Conservation (phyloP, 2,329 filamentous ascomycete genomes). For the Polytolypa hystricis region DNA sequence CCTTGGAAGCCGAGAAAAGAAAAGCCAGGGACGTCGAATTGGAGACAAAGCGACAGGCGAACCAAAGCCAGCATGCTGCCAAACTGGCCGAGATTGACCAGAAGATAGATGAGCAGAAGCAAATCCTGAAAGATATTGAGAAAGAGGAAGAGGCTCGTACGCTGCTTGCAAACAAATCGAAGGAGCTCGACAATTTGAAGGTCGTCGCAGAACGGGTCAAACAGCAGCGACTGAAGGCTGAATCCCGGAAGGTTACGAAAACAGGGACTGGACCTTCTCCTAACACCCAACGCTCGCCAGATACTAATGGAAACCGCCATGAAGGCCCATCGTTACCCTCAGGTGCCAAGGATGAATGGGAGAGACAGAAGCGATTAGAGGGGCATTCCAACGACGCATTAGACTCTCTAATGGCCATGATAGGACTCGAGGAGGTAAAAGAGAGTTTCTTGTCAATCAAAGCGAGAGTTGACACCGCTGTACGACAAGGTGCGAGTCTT, state of each 20-base stretch:
- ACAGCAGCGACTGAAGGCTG: too few species aligned
- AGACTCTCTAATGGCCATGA: constrained; percentile 57
- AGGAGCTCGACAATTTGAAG: too few species aligned
- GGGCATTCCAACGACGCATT: constrained; percentile 42
- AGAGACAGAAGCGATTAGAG: constrained; percentile 45
- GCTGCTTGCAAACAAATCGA: too few species aligned
- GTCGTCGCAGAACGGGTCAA: too few species aligned
- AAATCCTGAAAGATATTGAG: too few species aligned
- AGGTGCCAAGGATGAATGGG: constrained; percentile 51
- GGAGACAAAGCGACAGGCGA: constrained; percentile 40
- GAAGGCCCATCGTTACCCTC: too few species aligned
- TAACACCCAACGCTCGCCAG: too few species aligned
- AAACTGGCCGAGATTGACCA: background rate
- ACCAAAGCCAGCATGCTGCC: constrained; percentile 35
- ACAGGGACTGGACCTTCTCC: too few species aligned
- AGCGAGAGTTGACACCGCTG: constrained; percentile 46
- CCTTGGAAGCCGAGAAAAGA: constrained; percentile 31
- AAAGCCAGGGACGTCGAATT: constrained; percentile 13
- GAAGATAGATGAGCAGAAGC: too few species aligned
- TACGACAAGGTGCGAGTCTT: constrained; percentile 48
- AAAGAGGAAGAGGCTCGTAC: too few species aligned
- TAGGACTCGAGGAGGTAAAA: constrained; percentile 61
- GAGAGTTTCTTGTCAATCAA: constrained; percentile 52
- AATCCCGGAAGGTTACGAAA: too few species aligned
- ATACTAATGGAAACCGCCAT: too few species aligned